A percentile compares a stretch with the other conserved stretches of the same genome.
Evolutionary conservation across 768 basidiomycete genomes (phyloP).

Genomic region (Rhodocollybia butyracea): DNA sequence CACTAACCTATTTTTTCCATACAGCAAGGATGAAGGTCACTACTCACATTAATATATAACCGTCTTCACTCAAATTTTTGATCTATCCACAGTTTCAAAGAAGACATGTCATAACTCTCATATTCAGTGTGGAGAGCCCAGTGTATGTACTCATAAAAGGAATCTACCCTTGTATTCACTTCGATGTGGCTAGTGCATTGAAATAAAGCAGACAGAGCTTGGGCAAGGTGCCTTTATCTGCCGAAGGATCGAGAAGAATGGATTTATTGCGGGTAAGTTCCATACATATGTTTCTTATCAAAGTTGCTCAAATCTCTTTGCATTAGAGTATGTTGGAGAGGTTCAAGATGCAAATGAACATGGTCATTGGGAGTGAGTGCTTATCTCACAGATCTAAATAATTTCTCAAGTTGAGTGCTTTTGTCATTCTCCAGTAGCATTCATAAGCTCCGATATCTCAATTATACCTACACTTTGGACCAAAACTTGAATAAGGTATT

Average conservation of each 20-base stretch:
- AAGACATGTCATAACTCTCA: too few relatives aligned
- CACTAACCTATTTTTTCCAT: not conserved
- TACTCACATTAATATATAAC: too few relatives aligned
- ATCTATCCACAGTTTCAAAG: too few relatives aligned
- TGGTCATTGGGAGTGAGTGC: not conserved
- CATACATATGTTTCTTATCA: not conserved
- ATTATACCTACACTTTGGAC: not conserved
- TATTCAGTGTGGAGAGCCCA: not conserved
- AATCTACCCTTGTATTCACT: conserved; percentile 4
- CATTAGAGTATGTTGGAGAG: conserved; percentile 41
- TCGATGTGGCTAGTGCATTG: conserved; percentile 29
- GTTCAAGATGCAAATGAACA: not conserved
- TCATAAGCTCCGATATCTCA: not conserved
- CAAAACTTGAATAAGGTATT: conserved; percentile 6
- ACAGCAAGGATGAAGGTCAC: too few relatives aligned
- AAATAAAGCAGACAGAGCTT: conserved; percentile 28
- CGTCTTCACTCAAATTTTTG: too few relatives aligned
- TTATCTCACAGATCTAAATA: not conserved
- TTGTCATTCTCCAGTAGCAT: not conserved
- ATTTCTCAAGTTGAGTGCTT: too few relatives aligned
- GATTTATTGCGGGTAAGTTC: not conserved
- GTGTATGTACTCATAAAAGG: not conserved
- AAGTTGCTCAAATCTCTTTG: not conserved
- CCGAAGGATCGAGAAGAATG: not conserved
- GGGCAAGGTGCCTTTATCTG: conserved; percentile 49